Base-by-base conservation (phyloP, 805 yeast genomes). In the Huiozyma naganishii region DNA sequence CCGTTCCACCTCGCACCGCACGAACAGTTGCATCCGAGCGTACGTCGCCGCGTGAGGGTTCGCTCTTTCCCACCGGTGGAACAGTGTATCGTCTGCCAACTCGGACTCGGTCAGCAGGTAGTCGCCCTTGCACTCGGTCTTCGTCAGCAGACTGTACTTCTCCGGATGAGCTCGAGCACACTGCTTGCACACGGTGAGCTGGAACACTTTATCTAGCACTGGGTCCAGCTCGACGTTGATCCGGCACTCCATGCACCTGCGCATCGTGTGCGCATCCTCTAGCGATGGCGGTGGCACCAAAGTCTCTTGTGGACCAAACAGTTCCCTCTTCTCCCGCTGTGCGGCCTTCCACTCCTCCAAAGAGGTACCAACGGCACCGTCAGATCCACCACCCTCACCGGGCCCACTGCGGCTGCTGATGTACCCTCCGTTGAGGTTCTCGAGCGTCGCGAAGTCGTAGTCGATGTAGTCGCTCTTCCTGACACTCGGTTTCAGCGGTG, bases 91-190 rank as follows among this genome's bases (percentile, higher is more conserved):
- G 59, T 92, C 98, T 42, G 76, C 72, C 37, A 92, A 70, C 59
- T 92, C 98, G 0, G 97, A 92, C 40, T 92, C 98, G 0, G 99
- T 92, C 29, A 92, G 62, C 36, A 92, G 73, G 60, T 92, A 92
- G 65, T 92, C 99, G 52, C 84, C 90, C 36, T 79, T 76, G 61
- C 96, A 88, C 64, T 92, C 99, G 0, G 99, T 92, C 64, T 92
- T 92, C 6, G 99, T 92, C 41, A 92, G 65, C 17, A 92, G 63
- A 0, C 97, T 77, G 60, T 90, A 92, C 56, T 92, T 92, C 35
- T 92, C 95, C 0, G 96, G 95, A 23, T 66, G 64, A 46, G 72
- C 71, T 52, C 76, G 77, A 32, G 77, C 78, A 62, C 98, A 92
- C 41, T 73, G 69, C 41, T 81, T 75, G 61, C 99, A 92, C 7